Evolutionary conservation across 163 green algal species (phyloP), one percentile per base, ranked within the genome.

Genomic region (Volvox carteri): DNA sequence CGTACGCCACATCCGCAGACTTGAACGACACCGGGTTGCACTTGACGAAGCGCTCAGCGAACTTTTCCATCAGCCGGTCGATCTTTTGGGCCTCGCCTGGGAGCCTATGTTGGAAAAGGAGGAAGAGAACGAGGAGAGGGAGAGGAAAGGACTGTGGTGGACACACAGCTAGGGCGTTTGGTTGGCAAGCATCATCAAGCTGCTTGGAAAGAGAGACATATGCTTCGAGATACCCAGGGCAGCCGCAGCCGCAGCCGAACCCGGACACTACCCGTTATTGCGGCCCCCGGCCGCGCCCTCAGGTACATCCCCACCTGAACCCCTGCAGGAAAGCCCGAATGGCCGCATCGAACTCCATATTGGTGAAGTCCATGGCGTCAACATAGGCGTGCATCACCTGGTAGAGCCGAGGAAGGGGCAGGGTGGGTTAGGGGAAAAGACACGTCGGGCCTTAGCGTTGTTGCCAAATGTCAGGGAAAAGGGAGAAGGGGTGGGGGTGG

Each of bases 21-120:
- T 97, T 97, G 92, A 99, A 99, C 25, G 84, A 91, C 11, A 93
- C 93, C 6, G 96, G 95, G 90, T 99, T 99, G 95, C 96, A 98
- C 70, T 90, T 92, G 72, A 98, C 90, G 86, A 94, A 99, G 76
- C 97, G 96, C 93, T 98, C 97, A 2, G 98, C 98, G 95, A 99
- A 99, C 95, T 99, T 99, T 93, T 99, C 98, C 97, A 99, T 99
- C 76, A 99, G 93, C 8, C 98, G 92, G 92, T 99, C 98, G 87
- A 99, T 99, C 96, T 99, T 99, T 93, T 99, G 98, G 0, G 98
- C 97, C 93, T 99, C 98, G 14, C 98, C 98, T 14, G 98, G 98
- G 67, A 99, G 93, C 97, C 62, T 95, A 88, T 21, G 41, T 35
- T 14, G 39, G 67, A 33, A 30, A 9, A 37, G 65, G 8, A 16